These are phyloP conservation scores for Neoboletus subvelutipes DNA, from an alignment of 768 basidiomycete genomes.

Conservation along the genomic window DNA sequence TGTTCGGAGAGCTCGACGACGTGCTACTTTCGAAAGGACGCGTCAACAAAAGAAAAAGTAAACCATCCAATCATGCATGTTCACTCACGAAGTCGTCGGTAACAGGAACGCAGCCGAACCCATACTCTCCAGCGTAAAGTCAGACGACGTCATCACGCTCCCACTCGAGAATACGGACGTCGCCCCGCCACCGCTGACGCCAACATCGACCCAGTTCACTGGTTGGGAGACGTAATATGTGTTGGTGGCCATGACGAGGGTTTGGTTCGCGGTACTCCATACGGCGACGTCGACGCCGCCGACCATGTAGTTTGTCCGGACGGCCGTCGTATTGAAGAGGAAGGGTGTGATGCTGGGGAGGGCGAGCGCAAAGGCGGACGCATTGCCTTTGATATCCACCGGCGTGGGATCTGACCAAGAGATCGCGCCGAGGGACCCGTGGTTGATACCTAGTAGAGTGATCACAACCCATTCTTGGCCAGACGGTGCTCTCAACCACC, in stretches of 20 bases:
- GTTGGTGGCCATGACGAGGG: conserved; percentile 28
- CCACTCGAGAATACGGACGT: conserved; percentile 16
- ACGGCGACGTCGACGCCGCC: conserved; percentile 49
- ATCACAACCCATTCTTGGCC: conserved; percentile 67
- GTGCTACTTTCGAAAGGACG: neutral
- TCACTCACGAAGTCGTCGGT: conserved; percentile 13
- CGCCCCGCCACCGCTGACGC: conserved; percentile 6
- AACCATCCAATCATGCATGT: neutral
- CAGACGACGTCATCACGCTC: conserved; percentile 9
- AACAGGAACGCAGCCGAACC: conserved; percentile 24
- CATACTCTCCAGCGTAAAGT: conserved; percentile 14
- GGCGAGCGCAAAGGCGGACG: conserved; percentile 47
- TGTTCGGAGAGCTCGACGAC: neutral
- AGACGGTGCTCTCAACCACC: conserved; percentile 61
- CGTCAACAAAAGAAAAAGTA: conserved; percentile 1
- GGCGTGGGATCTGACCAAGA: conserved; percentile 56
- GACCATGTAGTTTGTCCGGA: conserved; percentile 41
- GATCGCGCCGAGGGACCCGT: conserved; percentile 56
- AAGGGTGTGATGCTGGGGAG: conserved; percentile 48
- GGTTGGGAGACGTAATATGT: conserved; percentile 41
- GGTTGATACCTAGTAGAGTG: conserved; percentile 66
- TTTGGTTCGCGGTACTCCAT: conserved; percentile 33
- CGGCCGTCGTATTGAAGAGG: conserved; percentile 43
- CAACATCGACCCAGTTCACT: conserved; percentile 34
- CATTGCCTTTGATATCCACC: conserved; percentile 51